These are phyloP conservation scores for Vigna radiata DNA, from an alignment of 306 rosid species.

Conservation along the genomic window DNA sequence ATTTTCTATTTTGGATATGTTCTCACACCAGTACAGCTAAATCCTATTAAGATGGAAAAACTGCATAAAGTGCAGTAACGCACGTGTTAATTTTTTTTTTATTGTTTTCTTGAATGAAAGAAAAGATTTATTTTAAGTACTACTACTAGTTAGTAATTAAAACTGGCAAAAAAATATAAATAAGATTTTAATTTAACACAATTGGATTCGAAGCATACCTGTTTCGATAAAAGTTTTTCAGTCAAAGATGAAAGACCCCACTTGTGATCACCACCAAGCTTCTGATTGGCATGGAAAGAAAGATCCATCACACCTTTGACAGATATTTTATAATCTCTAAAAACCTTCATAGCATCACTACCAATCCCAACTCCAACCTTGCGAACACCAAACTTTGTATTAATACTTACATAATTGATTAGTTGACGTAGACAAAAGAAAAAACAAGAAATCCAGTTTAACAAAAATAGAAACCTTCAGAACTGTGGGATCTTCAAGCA, in stretches of 20 bases:
- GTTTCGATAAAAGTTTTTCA: constrained; percentile 67
- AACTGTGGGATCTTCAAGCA: constrained; percentile 75
- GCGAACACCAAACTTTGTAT: constrained; percentile 36
- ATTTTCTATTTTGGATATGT: constrained; percentile 13
- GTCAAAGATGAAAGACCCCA: constrained; percentile 84
- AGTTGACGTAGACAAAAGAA: constrained; percentile 14
- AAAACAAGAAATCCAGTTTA: constrained; percentile 6
- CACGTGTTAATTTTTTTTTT: too few species aligned
- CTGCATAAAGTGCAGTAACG: not conserved
- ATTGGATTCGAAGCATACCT: constrained; percentile 57
- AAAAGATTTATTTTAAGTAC: not conserved
- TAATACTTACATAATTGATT: constrained; percentile 13
- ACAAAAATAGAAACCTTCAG: constrained; percentile 63
- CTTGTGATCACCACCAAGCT: constrained; percentile 60
- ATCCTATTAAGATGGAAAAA: not conserved
- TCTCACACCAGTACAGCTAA: not conserved
- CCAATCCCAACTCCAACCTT: constrained; percentile 88
- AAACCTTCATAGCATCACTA: constrained; percentile 74
- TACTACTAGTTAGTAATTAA: not conserved
- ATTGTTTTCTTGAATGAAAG: too few species aligned
- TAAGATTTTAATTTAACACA: constrained; percentile 3
- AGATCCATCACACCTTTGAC: constrained; percentile 74
- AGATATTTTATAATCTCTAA: constrained; percentile 72
- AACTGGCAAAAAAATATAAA: not conserved
- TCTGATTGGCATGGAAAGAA: constrained; percentile 68